Evolutionary conservation across 495 filamentous ascomycete species (phyloP), one percentile per base, ranked within the genome.

Genomic region (Xylaria acuta): DNA sequence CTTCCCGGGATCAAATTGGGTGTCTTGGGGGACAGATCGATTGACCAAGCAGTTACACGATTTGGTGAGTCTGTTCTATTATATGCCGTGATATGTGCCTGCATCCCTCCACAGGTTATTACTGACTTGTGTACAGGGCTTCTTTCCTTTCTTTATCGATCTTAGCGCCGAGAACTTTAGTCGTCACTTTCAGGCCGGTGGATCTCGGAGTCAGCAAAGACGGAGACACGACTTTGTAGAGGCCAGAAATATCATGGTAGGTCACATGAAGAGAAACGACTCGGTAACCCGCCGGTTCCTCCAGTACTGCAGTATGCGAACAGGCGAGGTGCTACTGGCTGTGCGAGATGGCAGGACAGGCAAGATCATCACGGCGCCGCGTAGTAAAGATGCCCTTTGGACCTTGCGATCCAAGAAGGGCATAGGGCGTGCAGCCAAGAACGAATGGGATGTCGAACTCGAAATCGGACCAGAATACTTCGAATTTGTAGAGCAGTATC

Each of bases 281-380:
- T 80, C 81, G 34, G 80, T 80, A 1, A 86, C 81, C n/a, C 80
- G 84, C 9, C 81, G 87, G 18, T 85, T 87, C 68, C 82, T 88
- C n/a, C 82, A 87, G 67, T 85, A 86, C 62, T 72, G 82, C 25
- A 73, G 78, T 20, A 84, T 87, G 85, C 78, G 81, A 36, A 75
- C 79, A 12, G 73, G 77, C n/a, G 80, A 83, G 59, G 4, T 85
- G 4, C 41, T 86, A 9, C 74, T 85, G 7, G 78, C 86, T 25
- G 82, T 87, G 41, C 77, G 84, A 22, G 86, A 89, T 66, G 84
- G 82, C 18, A 86, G 81, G 64, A 86, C 82, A 18, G 84, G 85
- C n/a, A 74, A 81, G 65, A 77, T 85, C 30, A 76, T 88, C 41
- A 75, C 79, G 1, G 80, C 81, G 22, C 85, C 86, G 1, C 36